These are phyloP conservation scores for Diaporthe velutina DNA, from an alignment of 2,329 filamentous ascomycete species.

Conservation along the genomic window DNA sequence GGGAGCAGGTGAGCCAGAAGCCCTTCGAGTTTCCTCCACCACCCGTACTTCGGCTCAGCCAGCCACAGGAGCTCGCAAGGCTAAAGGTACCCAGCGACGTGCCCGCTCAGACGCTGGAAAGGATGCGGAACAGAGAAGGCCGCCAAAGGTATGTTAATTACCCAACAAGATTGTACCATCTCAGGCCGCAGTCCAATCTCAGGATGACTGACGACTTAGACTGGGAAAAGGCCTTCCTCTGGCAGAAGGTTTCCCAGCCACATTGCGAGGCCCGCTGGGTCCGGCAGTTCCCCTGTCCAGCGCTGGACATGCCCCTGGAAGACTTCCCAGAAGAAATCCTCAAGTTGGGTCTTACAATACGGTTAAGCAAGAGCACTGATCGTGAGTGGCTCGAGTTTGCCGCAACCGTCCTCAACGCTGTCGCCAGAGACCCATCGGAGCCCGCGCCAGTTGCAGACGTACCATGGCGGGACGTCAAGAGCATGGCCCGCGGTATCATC, in stretches of 20 bases:
- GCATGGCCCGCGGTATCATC: neutral
- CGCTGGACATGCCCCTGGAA: neutral
- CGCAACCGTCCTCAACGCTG: neutral
- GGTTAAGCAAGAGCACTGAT: neutral
- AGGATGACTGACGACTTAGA: neutral
- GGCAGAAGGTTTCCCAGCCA: constrained; percentile 12
- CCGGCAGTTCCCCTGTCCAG: neutral
- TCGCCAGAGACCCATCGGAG: neutral
- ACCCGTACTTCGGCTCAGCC: neutral
- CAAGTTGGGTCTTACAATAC: neutral
- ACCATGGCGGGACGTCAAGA: neutral
- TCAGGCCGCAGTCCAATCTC: neutral
- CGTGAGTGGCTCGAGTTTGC: neutral
- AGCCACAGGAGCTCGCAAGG: neutral
- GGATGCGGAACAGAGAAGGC: neutral
- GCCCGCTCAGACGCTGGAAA: neutral
- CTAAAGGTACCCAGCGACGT: neutral
- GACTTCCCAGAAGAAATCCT: neutral
- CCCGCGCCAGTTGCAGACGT: neutral
- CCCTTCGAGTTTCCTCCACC: neutral
- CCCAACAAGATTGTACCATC: constrained; percentile 30
- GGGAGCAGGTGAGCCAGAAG: neutral
- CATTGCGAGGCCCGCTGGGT: neutral
- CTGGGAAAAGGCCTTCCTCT: constrained; percentile 31
- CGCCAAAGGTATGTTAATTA: constrained; percentile 14